These are phyloP conservation scores for Syzygium jambos DNA, from an alignment of 345 rosid genomes.

Conservation along the genomic window DNA sequence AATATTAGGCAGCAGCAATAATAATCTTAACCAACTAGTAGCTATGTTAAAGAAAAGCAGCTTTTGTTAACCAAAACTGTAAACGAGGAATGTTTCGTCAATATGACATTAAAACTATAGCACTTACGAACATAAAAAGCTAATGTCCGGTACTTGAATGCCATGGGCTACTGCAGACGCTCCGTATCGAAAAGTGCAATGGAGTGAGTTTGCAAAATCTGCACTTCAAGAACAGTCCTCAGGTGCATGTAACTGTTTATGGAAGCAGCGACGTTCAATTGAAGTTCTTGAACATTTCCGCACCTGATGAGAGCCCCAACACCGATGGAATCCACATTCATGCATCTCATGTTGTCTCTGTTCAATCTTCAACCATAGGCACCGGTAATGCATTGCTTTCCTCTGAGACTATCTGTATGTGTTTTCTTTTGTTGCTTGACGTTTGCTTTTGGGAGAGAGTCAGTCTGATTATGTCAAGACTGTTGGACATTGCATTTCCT, in stretches of 20 bases:
- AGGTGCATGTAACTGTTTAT: neutral
- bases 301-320: conserved; percentile 31
- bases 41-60: too few species aligned
- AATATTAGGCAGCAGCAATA: neutral
- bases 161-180: neutral
- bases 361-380: conserved; percentile 2
- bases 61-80: too few species aligned
- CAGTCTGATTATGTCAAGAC: neutral
- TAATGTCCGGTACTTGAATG: neutral
- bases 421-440: neutral
- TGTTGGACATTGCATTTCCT: neutral
- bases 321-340: conserved; percentile 38
- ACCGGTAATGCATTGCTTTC: conserved; percentile 1
- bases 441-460: neutral
- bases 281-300: neutral
- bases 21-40: too few species aligned
- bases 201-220: neutral
- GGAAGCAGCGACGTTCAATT: neutral
- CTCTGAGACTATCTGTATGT: neutral
- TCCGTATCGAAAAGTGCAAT: neutral
- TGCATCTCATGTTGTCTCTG: neutral
- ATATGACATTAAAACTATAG: too few species aligned
- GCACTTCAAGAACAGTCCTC: conserved; percentile 1
- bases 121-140: neutral
- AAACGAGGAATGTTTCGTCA: too few species aligned